phyloP scores from a whole-genome alignment of 75 land plant genomes.

The Larix kaempferi region DNA sequence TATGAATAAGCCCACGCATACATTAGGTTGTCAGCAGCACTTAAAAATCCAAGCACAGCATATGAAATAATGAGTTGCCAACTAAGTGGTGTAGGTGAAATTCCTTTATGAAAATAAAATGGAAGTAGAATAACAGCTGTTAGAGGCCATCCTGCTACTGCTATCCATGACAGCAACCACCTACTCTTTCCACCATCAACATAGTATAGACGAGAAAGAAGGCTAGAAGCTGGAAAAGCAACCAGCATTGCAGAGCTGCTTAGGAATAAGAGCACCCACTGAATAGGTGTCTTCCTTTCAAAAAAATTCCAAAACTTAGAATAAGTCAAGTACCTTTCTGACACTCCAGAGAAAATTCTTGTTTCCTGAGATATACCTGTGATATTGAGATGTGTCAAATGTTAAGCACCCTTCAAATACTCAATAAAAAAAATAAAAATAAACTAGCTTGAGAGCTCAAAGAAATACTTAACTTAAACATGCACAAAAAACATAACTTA shows the following conservation, averaged over 20 bases:
- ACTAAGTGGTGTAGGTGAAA: conserved; percentile 52
- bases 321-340: too few relatives aligned
- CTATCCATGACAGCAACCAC: conserved; percentile 85
- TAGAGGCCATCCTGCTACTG: conserved; percentile 87
- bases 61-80: conserved; percentile 50
- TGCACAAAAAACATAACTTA: too few relatives aligned
- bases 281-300: conserved; percentile 34
- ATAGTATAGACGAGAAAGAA: conserved; percentile 77
- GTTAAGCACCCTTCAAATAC: too few relatives aligned
- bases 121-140: conserved; percentile 46
- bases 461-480: too few relatives aligned
- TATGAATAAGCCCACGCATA: conserved; percentile 88
- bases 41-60: conserved; percentile 59
- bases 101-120: conserved; percentile 27
- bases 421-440: too few relatives aligned
- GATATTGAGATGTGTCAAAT: too few relatives aligned
- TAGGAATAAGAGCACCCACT: conserved; percentile 59
- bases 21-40: conserved; percentile 85
- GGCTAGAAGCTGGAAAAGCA: conserved; percentile 77
- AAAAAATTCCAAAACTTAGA: conserved; percentile 15
- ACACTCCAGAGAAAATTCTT: too few relatives aligned
- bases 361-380: too few relatives aligned
- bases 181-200: conserved; percentile 68
- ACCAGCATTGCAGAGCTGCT: conserved; percentile 56
- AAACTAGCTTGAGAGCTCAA: too few relatives aligned